A percentile compares a stretch with the other conserved stretches of the same genome.
Evolutionary conservation across 345 rosid genomes (phyloP).

Genomic region (Clausena lansium): DNA sequence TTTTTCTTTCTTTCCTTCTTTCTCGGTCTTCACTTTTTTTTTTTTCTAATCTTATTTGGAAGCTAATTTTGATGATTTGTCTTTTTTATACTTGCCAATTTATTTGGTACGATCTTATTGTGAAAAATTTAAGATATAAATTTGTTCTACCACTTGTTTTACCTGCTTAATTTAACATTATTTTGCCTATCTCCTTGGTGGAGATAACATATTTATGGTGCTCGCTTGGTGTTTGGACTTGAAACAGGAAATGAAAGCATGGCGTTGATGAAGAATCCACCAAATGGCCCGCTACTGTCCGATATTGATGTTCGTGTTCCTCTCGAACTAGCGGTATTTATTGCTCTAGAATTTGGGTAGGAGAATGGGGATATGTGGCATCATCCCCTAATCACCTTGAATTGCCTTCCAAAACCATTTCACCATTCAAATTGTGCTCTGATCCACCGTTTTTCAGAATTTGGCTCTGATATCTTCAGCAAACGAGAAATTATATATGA

Average conservation of each 20-base stretch:
- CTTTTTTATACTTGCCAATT: no score
- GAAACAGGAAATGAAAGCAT: constrained; percentile 56
- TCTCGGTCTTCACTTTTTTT: no score
- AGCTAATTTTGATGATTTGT: no score
- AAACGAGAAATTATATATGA: constrained; percentile 89
- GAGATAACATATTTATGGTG: background rate
- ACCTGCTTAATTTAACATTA: background rate
- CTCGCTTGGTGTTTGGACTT: constrained; percentile 14
- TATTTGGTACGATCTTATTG: no score
- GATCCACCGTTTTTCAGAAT: constrained; percentile 97
- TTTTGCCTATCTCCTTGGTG: background rate
- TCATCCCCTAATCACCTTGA: constrained; percentile 76
- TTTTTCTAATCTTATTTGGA: no score
- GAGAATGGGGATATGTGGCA: constrained; percentile 49
- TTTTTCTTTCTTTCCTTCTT: no score
- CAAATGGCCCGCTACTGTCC: constrained; percentile 45
- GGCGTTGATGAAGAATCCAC: constrained; percentile 34
- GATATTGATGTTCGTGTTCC: constrained; percentile 47
- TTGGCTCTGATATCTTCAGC: constrained; percentile 93
- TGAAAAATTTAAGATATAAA: no score
- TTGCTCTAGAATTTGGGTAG: constrained; percentile 51
- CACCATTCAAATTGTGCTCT: constrained; percentile 73
- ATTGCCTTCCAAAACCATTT: constrained; percentile 65
- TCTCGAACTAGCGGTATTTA: constrained; percentile 69
- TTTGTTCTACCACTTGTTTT: background rate